Conservation (phyloP, 345 rosid species). For the Eucalyptus decipiens region DNA sequence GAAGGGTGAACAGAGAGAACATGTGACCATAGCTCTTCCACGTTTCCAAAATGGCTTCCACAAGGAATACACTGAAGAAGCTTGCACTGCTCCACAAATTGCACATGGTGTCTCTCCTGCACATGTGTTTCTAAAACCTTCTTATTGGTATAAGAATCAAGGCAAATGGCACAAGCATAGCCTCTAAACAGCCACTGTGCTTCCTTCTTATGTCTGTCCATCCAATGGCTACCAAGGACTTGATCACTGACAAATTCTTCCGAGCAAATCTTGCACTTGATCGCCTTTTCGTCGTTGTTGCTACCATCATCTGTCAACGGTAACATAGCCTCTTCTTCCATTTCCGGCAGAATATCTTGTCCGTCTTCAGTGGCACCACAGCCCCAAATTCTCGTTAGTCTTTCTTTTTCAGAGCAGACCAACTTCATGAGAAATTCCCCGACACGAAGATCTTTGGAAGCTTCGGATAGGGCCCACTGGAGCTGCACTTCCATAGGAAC, state of each 20-base stretch:
- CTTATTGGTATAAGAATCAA: constrained; percentile 79
- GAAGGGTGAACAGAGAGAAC: constrained; percentile 59
- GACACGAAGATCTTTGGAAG: constrained; percentile 51
- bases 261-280: constrained; percentile 60
- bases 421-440: constrained; percentile 69
- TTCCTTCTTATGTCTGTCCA: constrained; percentile 67
- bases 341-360: constrained; percentile 7
- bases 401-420: constrained; percentile 65
- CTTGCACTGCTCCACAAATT: constrained; percentile 92
- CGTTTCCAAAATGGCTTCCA: constrained; percentile 82
- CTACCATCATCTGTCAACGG: constrained; percentile 21
- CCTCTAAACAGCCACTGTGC: constrained; percentile 78
- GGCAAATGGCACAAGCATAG: constrained; percentile 92
- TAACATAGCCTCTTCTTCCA: constrained; percentile 28
- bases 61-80: constrained; percentile 96
- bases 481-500: constrained; percentile 89
- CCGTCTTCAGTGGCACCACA: constrained; percentile 33
- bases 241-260: constrained; percentile 36
- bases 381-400: constrained; percentile 66
- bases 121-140: constrained; percentile 76
- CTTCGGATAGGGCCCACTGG: constrained; percentile 94
- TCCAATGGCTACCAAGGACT: constrained; percentile 53
- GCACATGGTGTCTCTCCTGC: constrained; percentile 88
- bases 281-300: constrained; percentile 22
- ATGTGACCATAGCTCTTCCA: constrained; percentile 69